A percentile compares a stretch with the other conserved stretches of the same genome.
Evolutionary conservation across 441 rosid species (phyloP).

Genomic region (Francoa sonchifolia): DNA sequence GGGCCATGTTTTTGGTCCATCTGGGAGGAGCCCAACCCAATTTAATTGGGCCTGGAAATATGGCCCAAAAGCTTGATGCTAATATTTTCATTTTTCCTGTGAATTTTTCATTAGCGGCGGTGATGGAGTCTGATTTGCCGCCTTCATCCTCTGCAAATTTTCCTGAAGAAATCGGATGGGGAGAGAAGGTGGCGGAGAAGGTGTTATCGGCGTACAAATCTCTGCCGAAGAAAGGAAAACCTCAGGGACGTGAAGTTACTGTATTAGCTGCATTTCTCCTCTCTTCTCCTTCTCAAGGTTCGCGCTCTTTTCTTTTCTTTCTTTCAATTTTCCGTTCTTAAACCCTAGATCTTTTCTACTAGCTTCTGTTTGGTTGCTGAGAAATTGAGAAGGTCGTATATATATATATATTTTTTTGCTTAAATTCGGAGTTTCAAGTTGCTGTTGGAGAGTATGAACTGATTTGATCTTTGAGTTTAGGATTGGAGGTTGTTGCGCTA

Average conservation of each 20-base stretch:
- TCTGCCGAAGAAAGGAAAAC: conserved; percentile 83
- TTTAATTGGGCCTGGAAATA: no score
- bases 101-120: no score
- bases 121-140: no score
- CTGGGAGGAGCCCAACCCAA: no score
- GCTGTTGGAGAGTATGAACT: not conserved
- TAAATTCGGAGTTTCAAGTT: not conserved
- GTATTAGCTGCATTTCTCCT: conserved; percentile 71
- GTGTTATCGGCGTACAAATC: conserved; percentile 38
- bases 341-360: not conserved
- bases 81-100: no score
- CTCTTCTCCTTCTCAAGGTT: conserved; percentile 71
- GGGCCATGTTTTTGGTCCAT: no score
- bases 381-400: no score
- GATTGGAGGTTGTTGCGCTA: conserved; percentile 48
- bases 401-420: no score
- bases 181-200: conserved; percentile 44
- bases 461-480: conserved; percentile 22
- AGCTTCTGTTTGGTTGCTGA: not conserved
- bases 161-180: conserved; percentile 28
- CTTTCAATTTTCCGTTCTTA: not conserved
- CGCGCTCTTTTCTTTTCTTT: not conserved
- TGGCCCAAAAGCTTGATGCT: no score
- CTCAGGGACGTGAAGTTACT: conserved; percentile 85
- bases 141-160: no score